Base-by-base conservation (phyloP, 2,329 filamentous ascomycete species). In the Aspergillus pseudoglaucus region DNA sequence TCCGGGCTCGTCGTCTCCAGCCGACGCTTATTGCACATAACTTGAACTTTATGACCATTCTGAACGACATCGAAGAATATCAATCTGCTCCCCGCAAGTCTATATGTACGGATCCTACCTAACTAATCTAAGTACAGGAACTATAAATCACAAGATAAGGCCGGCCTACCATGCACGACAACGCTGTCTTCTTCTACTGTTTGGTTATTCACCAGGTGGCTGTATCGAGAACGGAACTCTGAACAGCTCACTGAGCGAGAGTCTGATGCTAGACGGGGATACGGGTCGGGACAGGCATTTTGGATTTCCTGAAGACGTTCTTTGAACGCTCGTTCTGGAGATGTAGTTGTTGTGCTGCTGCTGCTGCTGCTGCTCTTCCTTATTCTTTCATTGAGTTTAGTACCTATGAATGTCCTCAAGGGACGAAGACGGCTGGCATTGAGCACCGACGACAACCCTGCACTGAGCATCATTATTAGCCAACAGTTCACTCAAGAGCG, bases 51-150 rank as follows among this genome's bases (percentile, higher is more conserved):
- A 56, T 82, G 72, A 48, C 83, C 85, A 62, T 88, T 82, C 65
- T 89, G 83, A 56, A 83, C 75, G 44, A 97, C 72, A 68, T 93
- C 87, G 56, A 96, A 67, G 67, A 98, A 98, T 53, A 89, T 75
- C 58, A 98, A 82, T 69, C 87, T 88, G 58, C 81, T 84, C 56
- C 90, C 84, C 47, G 82, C 79, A 42, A 80, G 75, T 53, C 88
- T 86, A 62, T 87, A 79, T 42, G 83, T 83, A 60, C 78, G 76
- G 53, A 95, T 77, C 64, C 89, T 88, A 68, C 90, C 88, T 84
- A 73, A 39, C 64, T 63, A 63, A 59, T 62, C 67, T 75, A 71
- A 69, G 64, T 64, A 67, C 61, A 62, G 49, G 46, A 53, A 42
- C 51, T 42, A 39, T 51, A 44, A 47, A 48, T 47, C 51, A 57